These are phyloP conservation scores for Schrenkiella parvula DNA, from an alignment of 345 rosid genomes.

Conservation along the genomic window DNA sequence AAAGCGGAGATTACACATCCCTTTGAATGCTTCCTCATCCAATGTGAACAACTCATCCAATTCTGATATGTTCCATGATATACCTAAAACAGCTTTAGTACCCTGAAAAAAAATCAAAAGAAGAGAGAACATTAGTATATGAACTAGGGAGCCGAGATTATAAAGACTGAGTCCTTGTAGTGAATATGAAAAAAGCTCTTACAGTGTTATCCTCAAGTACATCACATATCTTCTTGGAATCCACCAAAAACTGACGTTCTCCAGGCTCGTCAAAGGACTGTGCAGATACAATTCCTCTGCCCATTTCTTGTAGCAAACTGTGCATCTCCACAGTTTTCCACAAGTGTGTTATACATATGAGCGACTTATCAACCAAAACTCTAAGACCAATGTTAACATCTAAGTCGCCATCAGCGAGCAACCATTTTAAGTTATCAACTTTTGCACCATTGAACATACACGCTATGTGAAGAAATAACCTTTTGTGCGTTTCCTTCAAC, in stretches of 20 bases:
- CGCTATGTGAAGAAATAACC: neutral
- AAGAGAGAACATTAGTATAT: neutral
- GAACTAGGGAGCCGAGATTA: neutral
- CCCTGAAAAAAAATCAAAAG: neutral
- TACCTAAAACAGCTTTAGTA: conserved; percentile 4
- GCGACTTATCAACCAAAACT: conserved; percentile 4
- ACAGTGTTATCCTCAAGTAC: neutral
- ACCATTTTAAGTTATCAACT: neutral
- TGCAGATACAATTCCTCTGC: conserved; percentile 5
- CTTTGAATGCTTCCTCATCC: neutral
- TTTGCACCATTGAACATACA: neutral
- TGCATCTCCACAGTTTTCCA: conserved; percentile 6
- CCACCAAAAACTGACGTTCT: neutral
- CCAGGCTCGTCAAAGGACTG: neutral
- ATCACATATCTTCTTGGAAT: neutral
- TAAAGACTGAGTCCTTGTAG: neutral
- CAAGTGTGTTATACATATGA: neutral
- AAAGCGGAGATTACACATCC: neutral
- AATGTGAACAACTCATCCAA: neutral
- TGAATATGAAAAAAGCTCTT: neutral
- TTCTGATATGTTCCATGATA: conserved; percentile 4
- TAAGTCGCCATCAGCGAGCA: neutral
- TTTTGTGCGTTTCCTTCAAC: neutral
- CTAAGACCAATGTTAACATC: neutral
- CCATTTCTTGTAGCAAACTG: neutral